Evolutionary conservation across 169 alveolate species (phyloP).

Genomic region (Eimeria acervulina): DNA sequence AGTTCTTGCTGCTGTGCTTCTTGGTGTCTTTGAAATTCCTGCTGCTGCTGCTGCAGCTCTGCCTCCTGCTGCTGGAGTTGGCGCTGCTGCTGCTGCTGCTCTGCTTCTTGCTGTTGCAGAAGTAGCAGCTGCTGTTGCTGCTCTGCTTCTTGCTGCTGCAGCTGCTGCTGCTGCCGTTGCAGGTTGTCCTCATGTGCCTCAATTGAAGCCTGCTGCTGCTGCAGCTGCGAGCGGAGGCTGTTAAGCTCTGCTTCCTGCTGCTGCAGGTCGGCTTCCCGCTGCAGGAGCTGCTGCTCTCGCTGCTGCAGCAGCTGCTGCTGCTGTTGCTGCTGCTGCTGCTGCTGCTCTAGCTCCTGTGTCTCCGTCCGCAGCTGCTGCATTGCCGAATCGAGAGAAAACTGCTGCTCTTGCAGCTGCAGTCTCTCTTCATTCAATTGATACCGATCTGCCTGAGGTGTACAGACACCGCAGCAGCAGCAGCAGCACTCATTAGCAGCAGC

Average conservation of each 20-base stretch:
- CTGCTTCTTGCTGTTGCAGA: constrained; percentile 3
- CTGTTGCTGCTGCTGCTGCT: constrained; percentile 40
- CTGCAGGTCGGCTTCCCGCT: constrained; percentile 29
- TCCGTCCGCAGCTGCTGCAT: constrained; percentile 30
- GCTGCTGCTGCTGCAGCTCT: too few species aligned
- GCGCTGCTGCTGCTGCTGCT: not conserved
- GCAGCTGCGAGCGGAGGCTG: not conserved
- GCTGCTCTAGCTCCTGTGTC: constrained; percentile 36
- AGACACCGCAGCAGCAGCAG: constrained; percentile 1
- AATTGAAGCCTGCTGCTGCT: not conserved
- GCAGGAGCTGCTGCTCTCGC: constrained; percentile 19
- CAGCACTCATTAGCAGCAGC: constrained; percentile 1
- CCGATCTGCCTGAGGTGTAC: constrained; percentile 11
- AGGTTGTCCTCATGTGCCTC: not conserved
- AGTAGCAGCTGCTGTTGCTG: constrained; percentile 4
- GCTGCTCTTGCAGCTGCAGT: constrained; percentile 42
- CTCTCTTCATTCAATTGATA: not conserved
- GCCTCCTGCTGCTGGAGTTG: too few species aligned
- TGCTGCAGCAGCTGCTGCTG: constrained; percentile 42
- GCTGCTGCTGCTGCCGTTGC: constrained; percentile 41
- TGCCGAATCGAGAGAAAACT: not conserved
- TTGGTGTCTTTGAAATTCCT: too few species aligned
- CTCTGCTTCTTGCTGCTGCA: not conserved
- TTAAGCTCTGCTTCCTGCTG: not conserved
- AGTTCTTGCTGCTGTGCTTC: not conserved